Percentiles rank a stretch among this genome's conserved stretches.
phyloP scores from a whole-genome alignment of 176 grass and related monocot species.

The Avena sativa region DNA sequence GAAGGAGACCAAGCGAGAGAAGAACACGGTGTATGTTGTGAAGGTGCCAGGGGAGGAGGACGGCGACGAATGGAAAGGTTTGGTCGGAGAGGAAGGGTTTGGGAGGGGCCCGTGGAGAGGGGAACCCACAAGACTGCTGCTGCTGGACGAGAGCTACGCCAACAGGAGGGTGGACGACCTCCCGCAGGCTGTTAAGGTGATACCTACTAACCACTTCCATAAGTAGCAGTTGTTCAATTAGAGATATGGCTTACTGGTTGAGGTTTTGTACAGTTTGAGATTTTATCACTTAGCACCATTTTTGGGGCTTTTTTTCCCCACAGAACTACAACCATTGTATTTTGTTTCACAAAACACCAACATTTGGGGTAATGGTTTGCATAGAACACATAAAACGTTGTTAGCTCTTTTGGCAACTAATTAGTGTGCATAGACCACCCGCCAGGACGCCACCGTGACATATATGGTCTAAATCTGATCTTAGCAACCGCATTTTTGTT shows the following conservation, averaged over 20 bases:
- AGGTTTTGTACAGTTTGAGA: not conserved
- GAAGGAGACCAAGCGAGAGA: constrained; percentile 8
- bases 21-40: constrained; percentile 51
- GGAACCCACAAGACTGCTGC: constrained; percentile 63
- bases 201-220: constrained; percentile 37
- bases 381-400: too few species aligned
- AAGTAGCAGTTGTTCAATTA: not conserved
- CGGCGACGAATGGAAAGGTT: constrained; percentile 64
- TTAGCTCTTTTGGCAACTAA: too few species aligned
- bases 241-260: not conserved
- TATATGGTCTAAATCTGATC: too few species aligned
- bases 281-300: too few species aligned
- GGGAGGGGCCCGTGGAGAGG: constrained; percentile 56
- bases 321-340: too few species aligned
- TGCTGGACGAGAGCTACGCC: constrained; percentile 78
- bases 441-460: too few species aligned
- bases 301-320: too few species aligned
- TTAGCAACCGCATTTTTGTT: too few species aligned
- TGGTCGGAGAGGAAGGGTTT: constrained; percentile 67
- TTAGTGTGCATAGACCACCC: too few species aligned
- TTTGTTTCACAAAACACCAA: too few species aligned
- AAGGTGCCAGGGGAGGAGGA: constrained; percentile 45
- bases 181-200: constrained; percentile 81
- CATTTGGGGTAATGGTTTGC: too few species aligned
- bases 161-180: constrained; percentile 54